These are phyloP conservation scores for Tulasnella sp. DNA, from an alignment of 768 basidiomycete genomes.

Conservation along the genomic window DNA sequence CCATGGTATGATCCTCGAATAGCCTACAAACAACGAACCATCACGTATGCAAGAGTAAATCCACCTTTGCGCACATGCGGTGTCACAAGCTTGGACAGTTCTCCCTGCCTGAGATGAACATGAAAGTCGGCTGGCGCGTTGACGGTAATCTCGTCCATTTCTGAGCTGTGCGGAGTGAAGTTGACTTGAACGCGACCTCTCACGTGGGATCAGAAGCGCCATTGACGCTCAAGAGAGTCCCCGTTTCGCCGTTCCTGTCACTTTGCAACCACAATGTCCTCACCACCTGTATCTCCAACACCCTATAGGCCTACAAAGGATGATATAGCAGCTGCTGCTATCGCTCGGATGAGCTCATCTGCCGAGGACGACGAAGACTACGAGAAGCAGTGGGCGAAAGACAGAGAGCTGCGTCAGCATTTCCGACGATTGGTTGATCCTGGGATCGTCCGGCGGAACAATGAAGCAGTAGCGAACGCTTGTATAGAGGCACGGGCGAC, in stretches of 20 bases:
- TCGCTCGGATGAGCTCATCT: conserved; percentile 3
- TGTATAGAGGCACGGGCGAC: conserved; percentile 57
- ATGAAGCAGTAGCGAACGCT: conserved; percentile 55
- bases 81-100: conserved; percentile 74
- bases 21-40: conserved; percentile 53
- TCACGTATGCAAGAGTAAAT: conserved; percentile 89
- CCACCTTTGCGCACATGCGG: conserved; percentile 90
- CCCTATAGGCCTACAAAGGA: neutral
- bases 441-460: conserved; percentile 69
- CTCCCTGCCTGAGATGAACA: conserved; percentile 90
- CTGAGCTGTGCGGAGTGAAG: neutral
- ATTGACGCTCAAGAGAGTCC: neutral
- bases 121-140: conserved; percentile 83
- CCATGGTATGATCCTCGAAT: neutral
- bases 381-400: conserved; percentile 38
- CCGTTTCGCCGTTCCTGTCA: neutral
- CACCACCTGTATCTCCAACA: neutral
- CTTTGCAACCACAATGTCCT: neutral
- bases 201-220: neutral
- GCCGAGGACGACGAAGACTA: conserved; percentile 27
- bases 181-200: neutral
- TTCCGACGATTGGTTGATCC: conserved; percentile 77
- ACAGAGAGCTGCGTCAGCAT: conserved; percentile 64
- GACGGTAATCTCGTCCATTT: conserved; percentile 10
- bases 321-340: conserved; percentile 16